Evolutionary conservation across 2,329 filamentous ascomycete genomes (phyloP).

Genomic region (Ascochyta viciae-villosae): DNA sequence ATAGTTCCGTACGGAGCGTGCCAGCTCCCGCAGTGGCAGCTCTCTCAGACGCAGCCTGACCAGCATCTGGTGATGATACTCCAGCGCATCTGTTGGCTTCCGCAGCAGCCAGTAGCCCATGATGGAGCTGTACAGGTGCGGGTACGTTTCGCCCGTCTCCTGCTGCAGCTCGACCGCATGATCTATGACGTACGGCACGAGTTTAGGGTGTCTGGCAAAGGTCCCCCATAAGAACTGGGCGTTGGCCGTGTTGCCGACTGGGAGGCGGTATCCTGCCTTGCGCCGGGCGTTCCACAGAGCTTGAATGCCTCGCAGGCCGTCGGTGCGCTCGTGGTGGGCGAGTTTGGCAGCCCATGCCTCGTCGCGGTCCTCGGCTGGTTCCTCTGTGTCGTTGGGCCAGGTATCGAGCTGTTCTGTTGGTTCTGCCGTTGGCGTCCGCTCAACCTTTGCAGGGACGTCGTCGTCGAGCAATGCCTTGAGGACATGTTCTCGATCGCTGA

Average conservation of each 20-base stretch:
- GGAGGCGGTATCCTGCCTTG: slow-evolving; percentile 48
- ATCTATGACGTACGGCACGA: slow-evolving; percentile 48
- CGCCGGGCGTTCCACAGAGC: slow-evolving; percentile 54
- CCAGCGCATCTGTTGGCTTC: slow-evolving; percentile 25
- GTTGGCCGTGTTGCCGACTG: slow-evolving; percentile 45
- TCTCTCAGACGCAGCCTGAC: slow-evolving; percentile 31
- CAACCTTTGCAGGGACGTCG: slow-evolving; percentile 8
- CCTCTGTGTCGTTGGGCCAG: background rate
- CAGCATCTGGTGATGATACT: slow-evolving; percentile 37
- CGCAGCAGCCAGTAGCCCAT: slow-evolving; percentile 51
- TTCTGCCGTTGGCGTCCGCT: background rate
- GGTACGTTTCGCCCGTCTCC: slow-evolving; percentile 44
- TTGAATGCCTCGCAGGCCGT: slow-evolving; percentile 52
- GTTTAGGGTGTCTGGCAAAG: slow-evolving; percentile 48
- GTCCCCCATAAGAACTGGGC: slow-evolving; percentile 56
- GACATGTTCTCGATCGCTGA: slow-evolving; percentile 14
- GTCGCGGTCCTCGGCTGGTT: slow-evolving; percentile 14
- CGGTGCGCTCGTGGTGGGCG: slow-evolving; percentile 49
- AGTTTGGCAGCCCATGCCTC: slow-evolving; percentile 52
- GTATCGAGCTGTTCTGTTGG: background rate
- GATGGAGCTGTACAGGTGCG: slow-evolving; percentile 54
- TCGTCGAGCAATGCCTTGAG: slow-evolving; percentile 17
- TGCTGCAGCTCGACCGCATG: slow-evolving; percentile 53
- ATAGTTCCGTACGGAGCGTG: slow-evolving; percentile 25
- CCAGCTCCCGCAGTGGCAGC: slow-evolving; percentile 35